These are phyloP conservation scores for Phaeosphaeriaceae sp. DNA, from an alignment of 2,329 filamentous ascomycete genomes.

Conservation along the genomic window DNA sequence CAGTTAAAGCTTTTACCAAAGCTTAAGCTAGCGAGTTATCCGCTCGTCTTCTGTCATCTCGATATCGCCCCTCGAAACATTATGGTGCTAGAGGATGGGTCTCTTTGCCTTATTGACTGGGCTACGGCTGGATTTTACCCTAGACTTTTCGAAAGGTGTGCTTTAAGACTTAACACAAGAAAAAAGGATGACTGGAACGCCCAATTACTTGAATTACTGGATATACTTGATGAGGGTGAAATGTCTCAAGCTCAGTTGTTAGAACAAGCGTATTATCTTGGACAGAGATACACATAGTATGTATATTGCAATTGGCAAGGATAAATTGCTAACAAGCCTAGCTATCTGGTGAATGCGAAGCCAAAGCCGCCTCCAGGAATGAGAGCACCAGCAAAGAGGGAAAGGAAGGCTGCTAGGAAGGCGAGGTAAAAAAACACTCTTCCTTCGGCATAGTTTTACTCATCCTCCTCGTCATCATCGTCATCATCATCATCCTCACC, in stretches of 20 bases:
- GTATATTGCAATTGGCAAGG: neutral
- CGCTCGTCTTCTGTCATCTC: conserved; percentile 17
- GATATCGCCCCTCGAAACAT: conserved; percentile 22
- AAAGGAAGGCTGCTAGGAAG: no score
- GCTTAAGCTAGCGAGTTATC: neutral
- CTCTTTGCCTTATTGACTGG: conserved; percentile 19
- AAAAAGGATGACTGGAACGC: conserved; percentile 3
- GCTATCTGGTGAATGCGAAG: no score
- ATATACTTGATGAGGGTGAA: conserved; percentile 1
- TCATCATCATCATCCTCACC: neutral
- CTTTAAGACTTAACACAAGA: conserved; percentile 1
- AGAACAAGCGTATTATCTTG: conserved; percentile 6
- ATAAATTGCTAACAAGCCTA: conserved; percentile 16
- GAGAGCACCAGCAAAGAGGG: no score
- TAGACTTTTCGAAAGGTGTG: conserved; percentile 8
- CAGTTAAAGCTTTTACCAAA: neutral
- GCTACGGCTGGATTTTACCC: conserved; percentile 15
- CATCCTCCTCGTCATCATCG: conserved; percentile 24
- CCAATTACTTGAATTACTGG: neutral
- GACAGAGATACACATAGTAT: conserved; percentile 6
- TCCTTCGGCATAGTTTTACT: no score
- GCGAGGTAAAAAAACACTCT: no score
- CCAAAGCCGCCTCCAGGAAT: no score
- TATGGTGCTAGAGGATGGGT: conserved; percentile 12
- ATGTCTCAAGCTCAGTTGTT: neutral